Evolutionary conservation across 352 stramenopile genomes (phyloP), one percentile per base, ranked within the genome.

Genomic region (Phytophthora sansomeana): DNA sequence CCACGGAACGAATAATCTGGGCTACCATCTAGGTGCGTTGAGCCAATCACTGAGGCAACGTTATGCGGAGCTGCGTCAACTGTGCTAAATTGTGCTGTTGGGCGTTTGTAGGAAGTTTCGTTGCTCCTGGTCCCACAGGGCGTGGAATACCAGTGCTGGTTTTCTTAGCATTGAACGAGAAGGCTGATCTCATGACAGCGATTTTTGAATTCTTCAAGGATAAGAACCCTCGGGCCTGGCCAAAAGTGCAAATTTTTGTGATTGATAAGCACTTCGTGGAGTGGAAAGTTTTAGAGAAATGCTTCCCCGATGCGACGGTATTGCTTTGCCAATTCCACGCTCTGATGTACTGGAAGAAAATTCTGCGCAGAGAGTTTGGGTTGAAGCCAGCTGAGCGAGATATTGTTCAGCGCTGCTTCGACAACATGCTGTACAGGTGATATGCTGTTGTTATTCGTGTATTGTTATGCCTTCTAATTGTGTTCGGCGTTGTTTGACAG

Each of bases 261-360:
- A 67, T 77, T 16, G 63, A 74, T 32, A 69, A 74, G 33, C 43
- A 68, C 21, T 69, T 66, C 44, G 35, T 49, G 6, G 53, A 74
- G 26, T 74, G 58, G 52, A 30, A 21, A 2, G 60, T 60, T 14
- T 17, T 74, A 17, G 26, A 74, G 11, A 17, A 21, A n/a, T 41
- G 21, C 3, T 65, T 74, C 21, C 48, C 66, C 1, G 26, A 28
- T 0, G 41, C 46, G 1, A 69, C 58, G 14, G 32, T 67, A 17
- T 24, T 72, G 4, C 21, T 49, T 19, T 52, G 28, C 7, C 46
- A 52, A 26, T 52, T 52, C 14, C 46, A 52, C 26, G 41, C 29
- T 4, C 38, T 66, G 13, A 46, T 33, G n/a, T 72, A 63, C 41
- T 59, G 47, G 38, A 53, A 53, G 14, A 71, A 66, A n/a, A n/a